Conservation (phyloP, 768 basidiomycete species). For the Mrakia hoshinonis region DNA sequence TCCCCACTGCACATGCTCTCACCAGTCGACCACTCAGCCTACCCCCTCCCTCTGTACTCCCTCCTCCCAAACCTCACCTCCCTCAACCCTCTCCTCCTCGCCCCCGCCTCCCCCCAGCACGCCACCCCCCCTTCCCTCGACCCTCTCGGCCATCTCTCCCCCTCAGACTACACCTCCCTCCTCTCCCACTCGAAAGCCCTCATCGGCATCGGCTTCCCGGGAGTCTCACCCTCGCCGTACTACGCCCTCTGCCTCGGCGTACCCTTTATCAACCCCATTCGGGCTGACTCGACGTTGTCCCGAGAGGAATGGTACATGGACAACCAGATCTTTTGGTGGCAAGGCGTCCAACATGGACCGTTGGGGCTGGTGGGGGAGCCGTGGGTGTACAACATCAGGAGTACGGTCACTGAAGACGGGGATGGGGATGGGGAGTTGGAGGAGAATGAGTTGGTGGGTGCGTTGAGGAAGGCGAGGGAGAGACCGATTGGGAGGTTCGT, state of each 20-base stretch:
- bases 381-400: constrained; percentile 3
- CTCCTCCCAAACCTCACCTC: neutral
- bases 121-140: neutral
- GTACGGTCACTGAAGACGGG: too few relatives aligned
- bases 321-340: constrained; percentile 15
- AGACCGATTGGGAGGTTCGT: constrained; percentile 8
- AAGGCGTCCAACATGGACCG: constrained; percentile 7
- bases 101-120: neutral
- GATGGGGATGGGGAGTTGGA: neutral
- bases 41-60: neutral
- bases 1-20: neutral
- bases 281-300: neutral
- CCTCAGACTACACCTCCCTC: neutral
- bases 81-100: constrained; percentile 6
- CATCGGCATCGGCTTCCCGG: constrained; percentile 29
- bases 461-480: neutral
- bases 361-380: neutral
- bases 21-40: constrained; percentile 1
- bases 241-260: constrained; percentile 28
- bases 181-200: constrained; percentile 26
- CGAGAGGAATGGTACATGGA: constrained; percentile 12
- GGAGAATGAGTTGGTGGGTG: neutral
- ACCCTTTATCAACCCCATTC: constrained; percentile 27
- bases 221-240: constrained; percentile 24
- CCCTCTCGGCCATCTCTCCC: neutral